phyloP scores from a whole-genome alignment of 2,329 filamentous ascomycete species.

The Diaporthe vaccinii region DNA sequence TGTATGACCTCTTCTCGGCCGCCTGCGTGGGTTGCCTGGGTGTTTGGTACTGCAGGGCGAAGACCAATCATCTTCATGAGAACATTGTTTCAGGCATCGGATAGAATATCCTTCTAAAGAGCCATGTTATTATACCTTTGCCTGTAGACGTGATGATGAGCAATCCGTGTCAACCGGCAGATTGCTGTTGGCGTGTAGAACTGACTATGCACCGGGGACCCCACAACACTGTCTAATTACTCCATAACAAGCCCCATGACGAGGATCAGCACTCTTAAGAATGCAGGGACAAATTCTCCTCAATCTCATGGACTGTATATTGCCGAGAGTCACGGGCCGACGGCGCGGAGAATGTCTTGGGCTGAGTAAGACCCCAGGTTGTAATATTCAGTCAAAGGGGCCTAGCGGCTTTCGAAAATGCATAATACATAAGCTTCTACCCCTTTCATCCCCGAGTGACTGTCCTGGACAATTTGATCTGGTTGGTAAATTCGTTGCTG shows the following conservation, averaged over 20 bases:
- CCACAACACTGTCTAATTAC: no score
- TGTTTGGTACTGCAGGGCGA: no score
- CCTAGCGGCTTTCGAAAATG: slow-evolving; percentile 6
- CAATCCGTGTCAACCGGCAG: background rate
- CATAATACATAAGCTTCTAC: background rate
- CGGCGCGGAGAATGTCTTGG: slow-evolving; percentile 12
- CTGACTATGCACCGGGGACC: background rate
- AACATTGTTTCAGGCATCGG: background rate
- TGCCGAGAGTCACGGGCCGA: background rate
- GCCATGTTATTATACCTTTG: background rate
- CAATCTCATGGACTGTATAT: background rate
- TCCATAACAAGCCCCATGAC: background rate
- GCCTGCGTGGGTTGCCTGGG: no score
- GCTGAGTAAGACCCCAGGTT: slow-evolving; percentile 29
- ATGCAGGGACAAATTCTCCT: background rate
- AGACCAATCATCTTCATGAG: background rate
- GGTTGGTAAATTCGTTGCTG: background rate
- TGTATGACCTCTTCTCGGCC: no score
- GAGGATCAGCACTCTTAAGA: background rate
- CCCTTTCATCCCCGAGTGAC: background rate
- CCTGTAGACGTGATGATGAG: background rate
- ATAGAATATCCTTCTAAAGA: background rate
- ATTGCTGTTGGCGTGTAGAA: background rate
- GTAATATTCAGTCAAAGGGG: slow-evolving; percentile 17
- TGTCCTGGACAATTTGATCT: background rate